A percentile compares a stretch with the other conserved stretches of the same genome.
Conservation (phyloP, 2,329 filamentous ascomycete species). For the Elsinoe fawcettii region DNA sequence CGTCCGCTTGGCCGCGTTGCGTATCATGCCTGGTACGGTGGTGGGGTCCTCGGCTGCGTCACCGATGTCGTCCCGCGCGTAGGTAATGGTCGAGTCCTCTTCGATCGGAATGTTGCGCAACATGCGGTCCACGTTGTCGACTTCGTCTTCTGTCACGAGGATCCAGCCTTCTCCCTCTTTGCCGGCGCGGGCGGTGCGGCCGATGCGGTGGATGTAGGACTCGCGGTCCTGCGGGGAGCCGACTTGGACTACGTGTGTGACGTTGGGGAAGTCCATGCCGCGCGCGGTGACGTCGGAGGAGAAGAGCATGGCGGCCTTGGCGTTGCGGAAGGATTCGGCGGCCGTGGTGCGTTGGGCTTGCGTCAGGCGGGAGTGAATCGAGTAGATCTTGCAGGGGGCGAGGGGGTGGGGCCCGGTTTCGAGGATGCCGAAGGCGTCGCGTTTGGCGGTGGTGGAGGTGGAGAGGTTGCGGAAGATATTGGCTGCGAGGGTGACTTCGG, state of each 20-base stretch:
- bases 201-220: constrained; percentile 46
- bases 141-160: constrained; percentile 51
- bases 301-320: constrained; percentile 48
- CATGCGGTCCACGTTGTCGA: constrained; percentile 40
- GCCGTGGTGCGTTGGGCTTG: constrained; percentile 62
- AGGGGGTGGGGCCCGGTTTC: constrained; percentile 29
- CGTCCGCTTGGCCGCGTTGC: constrained; percentile 38
- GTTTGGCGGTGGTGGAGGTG: constrained; percentile 6
- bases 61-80: constrained; percentile 40
- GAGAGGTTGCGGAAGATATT: constrained; percentile 49
- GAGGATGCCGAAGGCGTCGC: constrained; percentile 24
- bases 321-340: constrained; percentile 62
- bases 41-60: constrained; percentile 35
- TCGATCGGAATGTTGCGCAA: constrained; percentile 56
- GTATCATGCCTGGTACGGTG: constrained; percentile 33
- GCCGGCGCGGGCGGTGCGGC: constrained; percentile 55
- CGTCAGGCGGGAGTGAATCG: constrained; percentile 72
- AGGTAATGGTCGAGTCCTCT: constrained; percentile 45
- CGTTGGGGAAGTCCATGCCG: constrained; percentile 48
- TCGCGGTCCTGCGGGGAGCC: constrained; percentile 39
- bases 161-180: constrained; percentile 67
- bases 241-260: constrained; percentile 47
- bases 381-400: constrained; percentile 37
- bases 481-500: constrained; percentile 58
- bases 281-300: constrained; percentile 46